phyloP scores from a whole-genome alignment of 1,284 basidiomycete genomes.

The Papiliotrema laurentii region DNA sequence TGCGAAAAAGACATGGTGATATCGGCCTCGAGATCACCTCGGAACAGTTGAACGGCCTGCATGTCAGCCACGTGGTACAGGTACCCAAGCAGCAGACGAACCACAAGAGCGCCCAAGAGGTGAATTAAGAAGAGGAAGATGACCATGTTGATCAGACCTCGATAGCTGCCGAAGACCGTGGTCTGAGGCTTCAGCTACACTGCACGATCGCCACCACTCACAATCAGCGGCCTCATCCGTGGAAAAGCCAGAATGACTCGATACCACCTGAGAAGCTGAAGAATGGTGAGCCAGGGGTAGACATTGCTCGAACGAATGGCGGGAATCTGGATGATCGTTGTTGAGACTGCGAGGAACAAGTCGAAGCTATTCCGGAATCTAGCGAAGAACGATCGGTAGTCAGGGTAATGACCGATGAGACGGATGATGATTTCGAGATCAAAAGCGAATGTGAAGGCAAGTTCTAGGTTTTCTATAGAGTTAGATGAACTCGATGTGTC shows the following conservation, averaged over 20 bases:
- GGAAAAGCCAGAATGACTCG: constrained; percentile 68
- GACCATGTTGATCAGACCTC: constrained; percentile 88
- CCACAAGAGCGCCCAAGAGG: constrained; percentile 76
- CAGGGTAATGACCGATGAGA: constrained; percentile 66
- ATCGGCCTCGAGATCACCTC: constrained; percentile 65
- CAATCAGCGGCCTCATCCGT: constrained; percentile 39
- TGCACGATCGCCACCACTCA: constrained; percentile 7
- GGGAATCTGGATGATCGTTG: constrained; percentile 82
- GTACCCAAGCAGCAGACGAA: constrained; percentile 45
- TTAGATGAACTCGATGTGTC: background rate
- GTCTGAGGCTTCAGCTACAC: constrained; percentile 51
- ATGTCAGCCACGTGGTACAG: constrained; percentile 30
- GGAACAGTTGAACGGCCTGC: constrained; percentile 51
- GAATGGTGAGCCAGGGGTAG: constrained; percentile 88
- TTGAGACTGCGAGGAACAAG: constrained; percentile 70
- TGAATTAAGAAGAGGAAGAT: constrained; percentile 88
- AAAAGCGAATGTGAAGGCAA: constrained; percentile 77
- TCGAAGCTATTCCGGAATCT: constrained; percentile 72
- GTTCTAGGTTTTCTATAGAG: constrained; percentile 61
- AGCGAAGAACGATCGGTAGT: constrained; percentile 73
- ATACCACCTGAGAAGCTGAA: constrained; percentile 87
- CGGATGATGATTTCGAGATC: constrained; percentile 83
- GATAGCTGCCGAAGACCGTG: constrained; percentile 87
- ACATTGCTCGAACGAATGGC: constrained; percentile 60
- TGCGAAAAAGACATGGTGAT: constrained; percentile 75